Percentiles rank a stretch among this genome's conserved stretches.
phyloP scores from a whole-genome alignment of 805 yeast genomes.

The Candida ipomoeae region DNA sequence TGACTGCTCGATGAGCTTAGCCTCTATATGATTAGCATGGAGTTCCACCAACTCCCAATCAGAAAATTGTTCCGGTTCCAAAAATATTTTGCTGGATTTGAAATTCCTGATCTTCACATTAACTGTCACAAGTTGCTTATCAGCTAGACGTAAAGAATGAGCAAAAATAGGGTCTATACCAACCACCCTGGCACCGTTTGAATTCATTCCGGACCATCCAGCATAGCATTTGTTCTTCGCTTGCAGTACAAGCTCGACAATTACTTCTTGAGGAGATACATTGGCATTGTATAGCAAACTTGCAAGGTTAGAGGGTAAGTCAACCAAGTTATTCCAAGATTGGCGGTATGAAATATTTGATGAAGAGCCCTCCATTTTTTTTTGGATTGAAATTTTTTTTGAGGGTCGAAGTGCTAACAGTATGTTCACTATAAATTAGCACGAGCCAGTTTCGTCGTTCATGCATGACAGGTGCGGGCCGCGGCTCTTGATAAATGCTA shows the following conservation, averaged over 20 bases:
- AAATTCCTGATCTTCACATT: slow-evolving; percentile 46
- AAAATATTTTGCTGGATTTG: slow-evolving; percentile 57
- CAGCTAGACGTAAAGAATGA: slow-evolving; percentile 42
- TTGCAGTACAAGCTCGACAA: slow-evolving; percentile 42
- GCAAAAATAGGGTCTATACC: slow-evolving; percentile 73
- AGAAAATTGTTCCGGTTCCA: slow-evolving; percentile 70
- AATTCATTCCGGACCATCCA: slow-evolving; percentile 66
- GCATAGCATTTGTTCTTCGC: slow-evolving; percentile 34
- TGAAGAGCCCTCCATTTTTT: slow-evolving; percentile 34
- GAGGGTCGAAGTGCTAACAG: neutral
- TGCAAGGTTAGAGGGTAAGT: slow-evolving; percentile 49
- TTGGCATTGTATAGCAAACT: slow-evolving; percentile 46
- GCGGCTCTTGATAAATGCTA: neutral
- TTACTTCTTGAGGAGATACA: slow-evolving; percentile 54
- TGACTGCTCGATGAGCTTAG: slow-evolving; percentile 70
- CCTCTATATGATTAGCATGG: slow-evolving; percentile 74
- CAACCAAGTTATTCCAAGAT: slow-evolving; percentile 47
- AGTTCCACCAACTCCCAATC: slow-evolving; percentile 93
- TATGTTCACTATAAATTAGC: neutral
- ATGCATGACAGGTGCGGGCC: slow-evolving; percentile 6
- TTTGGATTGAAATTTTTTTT: neutral
- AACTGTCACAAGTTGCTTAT: slow-evolving; percentile 36
- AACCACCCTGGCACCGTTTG: slow-evolving; percentile 29
- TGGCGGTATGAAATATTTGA: slow-evolving; percentile 28
- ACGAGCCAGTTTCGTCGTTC: slow-evolving; percentile 2